Conservation (phyloP, 192 early-diverging fungal genomes). For the Gamsiella multidivaricata region DNA sequence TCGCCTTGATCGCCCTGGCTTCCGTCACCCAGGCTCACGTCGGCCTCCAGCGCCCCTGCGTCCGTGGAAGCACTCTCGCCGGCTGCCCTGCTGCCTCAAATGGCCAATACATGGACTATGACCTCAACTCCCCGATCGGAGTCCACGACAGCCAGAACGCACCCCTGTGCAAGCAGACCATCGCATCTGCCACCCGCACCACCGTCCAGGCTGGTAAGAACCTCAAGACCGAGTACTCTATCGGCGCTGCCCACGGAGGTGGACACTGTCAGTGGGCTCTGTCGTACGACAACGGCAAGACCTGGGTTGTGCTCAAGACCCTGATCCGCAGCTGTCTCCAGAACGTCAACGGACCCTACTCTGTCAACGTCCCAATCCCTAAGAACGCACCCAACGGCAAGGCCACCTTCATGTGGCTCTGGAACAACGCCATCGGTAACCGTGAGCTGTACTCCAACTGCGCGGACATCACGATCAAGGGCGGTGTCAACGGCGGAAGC, state of each 20-base stretch:
- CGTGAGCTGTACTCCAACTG: conserved; percentile 86
- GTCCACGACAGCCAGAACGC: conserved; percentile 14
- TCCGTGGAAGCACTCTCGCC: conserved; percentile 53
- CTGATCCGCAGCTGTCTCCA: conserved; percentile 61
- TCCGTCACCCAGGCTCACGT: conserved; percentile 15
- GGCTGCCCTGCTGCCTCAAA: conserved; percentile 59
- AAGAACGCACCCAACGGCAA: conserved; percentile 49
- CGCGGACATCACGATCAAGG: conserved; percentile 71
- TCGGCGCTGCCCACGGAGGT: conserved; percentile 67
- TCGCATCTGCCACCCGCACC: conserved; percentile 46
- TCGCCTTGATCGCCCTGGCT: not conserved
- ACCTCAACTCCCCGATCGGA: conserved; percentile 58
- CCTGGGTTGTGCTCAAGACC: conserved; percentile 72
- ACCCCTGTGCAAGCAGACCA: conserved; percentile 62
- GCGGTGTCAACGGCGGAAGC: conserved; percentile 56
- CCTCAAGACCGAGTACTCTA: conserved; percentile 64
- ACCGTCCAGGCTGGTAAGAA: conserved; percentile 63
- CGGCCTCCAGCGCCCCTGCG: conserved; percentile 54
- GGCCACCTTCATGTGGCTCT: conserved; percentile 65
- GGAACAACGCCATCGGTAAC: conserved; percentile 82
- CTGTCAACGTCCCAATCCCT: conserved; percentile 46
- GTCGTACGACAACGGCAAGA: conserved; percentile 72
- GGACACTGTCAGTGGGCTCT: conserved; percentile 81
- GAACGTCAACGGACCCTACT: conserved; percentile 30
- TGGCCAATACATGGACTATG: conserved; percentile 59